Evolutionary conservation across 306 rosid species (phyloP).

Genomic region (Dalbergia cultrata): DNA sequence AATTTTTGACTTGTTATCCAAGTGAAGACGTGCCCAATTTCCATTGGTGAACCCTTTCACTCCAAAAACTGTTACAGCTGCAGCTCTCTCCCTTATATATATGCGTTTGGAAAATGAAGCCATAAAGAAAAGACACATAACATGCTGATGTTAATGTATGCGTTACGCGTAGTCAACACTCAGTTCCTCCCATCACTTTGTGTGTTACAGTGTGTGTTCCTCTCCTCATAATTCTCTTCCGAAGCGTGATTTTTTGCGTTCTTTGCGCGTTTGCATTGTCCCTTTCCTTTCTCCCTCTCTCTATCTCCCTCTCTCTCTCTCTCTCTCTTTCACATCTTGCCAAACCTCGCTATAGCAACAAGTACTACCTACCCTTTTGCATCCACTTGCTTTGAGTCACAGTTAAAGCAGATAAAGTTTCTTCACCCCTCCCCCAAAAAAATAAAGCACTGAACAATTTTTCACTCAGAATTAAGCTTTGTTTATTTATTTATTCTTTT

Average conservation of each 20-base stretch:
- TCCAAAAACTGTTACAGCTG: too few species aligned
- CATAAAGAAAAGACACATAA: too few species aligned
- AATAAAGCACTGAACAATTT: background rate
- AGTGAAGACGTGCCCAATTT: too few species aligned
- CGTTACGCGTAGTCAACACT: background rate
- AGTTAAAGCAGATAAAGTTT: conserved; percentile 19
- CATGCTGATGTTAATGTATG: background rate
- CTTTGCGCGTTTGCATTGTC: conserved; percentile 23
- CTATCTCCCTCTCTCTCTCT: too few species aligned
- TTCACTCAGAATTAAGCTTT: background rate
- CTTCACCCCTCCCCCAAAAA: background rate
- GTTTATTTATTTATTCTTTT: too few species aligned
- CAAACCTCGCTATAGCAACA: too few species aligned
- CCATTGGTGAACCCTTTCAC: too few species aligned
- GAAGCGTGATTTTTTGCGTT: conserved; percentile 31
- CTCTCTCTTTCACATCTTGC: background rate
- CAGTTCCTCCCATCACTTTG: background rate
- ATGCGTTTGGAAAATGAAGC: too few species aligned
- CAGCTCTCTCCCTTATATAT: too few species aligned
- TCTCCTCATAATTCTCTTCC: background rate
- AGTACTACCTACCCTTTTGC: conserved; percentile 31
- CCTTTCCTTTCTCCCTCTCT: background rate
- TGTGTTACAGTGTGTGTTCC: background rate
- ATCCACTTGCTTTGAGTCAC: background rate
- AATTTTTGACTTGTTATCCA: too few species aligned